Percentiles rank a stretch among this genome's conserved stretches.
phyloP scores from a whole-genome alignment of 2,329 filamentous ascomycete species.

The Ceratocystis lukuohia region DNA sequence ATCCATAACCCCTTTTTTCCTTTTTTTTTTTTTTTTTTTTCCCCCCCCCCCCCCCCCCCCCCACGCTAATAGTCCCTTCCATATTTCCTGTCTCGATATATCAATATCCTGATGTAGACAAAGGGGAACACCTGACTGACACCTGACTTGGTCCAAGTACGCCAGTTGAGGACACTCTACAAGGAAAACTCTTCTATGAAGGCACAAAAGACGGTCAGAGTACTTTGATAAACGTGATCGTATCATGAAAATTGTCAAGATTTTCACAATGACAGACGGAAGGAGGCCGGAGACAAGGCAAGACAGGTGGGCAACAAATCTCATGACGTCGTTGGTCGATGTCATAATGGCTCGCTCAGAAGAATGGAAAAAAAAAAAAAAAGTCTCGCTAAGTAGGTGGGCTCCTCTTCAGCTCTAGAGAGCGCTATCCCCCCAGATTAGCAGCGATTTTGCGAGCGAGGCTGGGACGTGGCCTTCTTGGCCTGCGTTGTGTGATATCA shows the following conservation, averaged over 20 bases:
- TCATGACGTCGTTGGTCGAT: not conserved
- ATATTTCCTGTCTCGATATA: not conserved
- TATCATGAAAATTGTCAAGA: not conserved
- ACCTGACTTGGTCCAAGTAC: not conserved
- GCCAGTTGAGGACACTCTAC: not conserved
- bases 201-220: not conserved
- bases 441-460: not conserved
- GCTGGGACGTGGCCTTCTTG: not conserved
- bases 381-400: not conserved
- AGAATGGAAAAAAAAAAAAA: not conserved
- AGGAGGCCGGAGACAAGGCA: not conserved
- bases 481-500: slow-evolving; percentile 1
- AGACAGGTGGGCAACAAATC: not conserved
- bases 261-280: not conserved
- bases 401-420: not conserved
- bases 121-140: not conserved
- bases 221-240: not conserved
- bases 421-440: not conserved
- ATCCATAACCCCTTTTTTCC: no score
- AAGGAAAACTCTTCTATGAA: not conserved
- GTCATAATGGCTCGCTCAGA: not conserved
- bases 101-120: not conserved
- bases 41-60: no score
- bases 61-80: not conserved
- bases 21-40: no score